Percentiles rank a stretch among this genome's conserved stretches.
Conservation (phyloP, 345 rosid species). For the Hevea brasiliensis region DNA sequence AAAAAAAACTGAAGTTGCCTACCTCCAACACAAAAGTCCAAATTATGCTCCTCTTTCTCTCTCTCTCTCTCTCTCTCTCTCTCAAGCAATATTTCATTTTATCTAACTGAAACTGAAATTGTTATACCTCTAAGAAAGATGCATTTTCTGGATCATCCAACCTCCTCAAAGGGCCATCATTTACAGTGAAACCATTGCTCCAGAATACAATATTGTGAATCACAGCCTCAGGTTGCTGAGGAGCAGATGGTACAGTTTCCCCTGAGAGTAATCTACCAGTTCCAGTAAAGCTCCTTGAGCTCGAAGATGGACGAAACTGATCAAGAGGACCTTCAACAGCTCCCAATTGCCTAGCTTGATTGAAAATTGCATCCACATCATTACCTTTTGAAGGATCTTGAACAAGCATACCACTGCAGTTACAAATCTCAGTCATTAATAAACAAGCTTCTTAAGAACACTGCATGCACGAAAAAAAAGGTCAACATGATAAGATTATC, state of each 20-base stretch:
- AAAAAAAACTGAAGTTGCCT: not conserved
- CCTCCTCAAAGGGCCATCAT: slow-evolving; percentile 87
- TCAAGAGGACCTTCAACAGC: slow-evolving; percentile 87
- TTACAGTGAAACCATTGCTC: slow-evolving; percentile 86
- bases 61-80: no score
- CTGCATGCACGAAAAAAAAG: not conserved
- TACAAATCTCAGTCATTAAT: not conserved
- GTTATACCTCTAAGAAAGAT: slow-evolving; percentile 74
- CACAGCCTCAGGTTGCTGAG: slow-evolving; percentile 74
- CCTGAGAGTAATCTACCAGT: slow-evolving; percentile 85
- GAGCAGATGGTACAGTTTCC: slow-evolving; percentile 68
- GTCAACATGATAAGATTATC: slow-evolving; percentile 3
- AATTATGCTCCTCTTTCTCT: not conserved
- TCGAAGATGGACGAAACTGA: slow-evolving; percentile 58
- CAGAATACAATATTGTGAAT: slow-evolving; percentile 82
- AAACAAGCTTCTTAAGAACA: not conserved
- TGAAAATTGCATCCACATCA: slow-evolving; percentile 90
- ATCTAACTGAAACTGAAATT: not conserved
- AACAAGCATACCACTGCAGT: slow-evolving; percentile 91
- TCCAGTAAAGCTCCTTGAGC: slow-evolving; percentile 80
- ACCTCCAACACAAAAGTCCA: not conserved
- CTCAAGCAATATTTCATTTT: slow-evolving; percentile 1
- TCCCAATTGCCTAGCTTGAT: slow-evolving; percentile 84
- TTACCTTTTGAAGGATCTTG: slow-evolving; percentile 79
- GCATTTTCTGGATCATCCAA: slow-evolving; percentile 94